These are phyloP conservation scores for Schizothecium vesticola DNA, from an alignment of 495 filamentous ascomycete species.

Conservation along the genomic window DNA sequence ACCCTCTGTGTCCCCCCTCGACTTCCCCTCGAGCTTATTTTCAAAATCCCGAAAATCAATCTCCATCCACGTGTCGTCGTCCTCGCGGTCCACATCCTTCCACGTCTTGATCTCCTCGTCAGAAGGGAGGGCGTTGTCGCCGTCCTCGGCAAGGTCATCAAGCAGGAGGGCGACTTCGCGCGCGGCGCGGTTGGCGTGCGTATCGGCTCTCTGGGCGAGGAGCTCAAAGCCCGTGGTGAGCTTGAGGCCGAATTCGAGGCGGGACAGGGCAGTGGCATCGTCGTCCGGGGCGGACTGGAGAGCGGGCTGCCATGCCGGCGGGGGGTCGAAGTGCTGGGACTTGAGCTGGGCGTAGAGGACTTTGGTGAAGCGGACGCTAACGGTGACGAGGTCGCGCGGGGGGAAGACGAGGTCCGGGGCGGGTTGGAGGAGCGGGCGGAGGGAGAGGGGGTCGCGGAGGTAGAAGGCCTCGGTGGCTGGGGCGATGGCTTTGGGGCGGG, in stretches of 20 bases:
- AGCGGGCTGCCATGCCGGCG: conserved; percentile 54
- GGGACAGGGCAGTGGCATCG: conserved; percentile 32
- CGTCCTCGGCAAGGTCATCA: conserved; percentile 59
- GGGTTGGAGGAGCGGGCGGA: conserved; percentile 60
- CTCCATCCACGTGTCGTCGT: conserved; percentile 89
- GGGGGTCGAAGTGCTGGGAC: conserved; percentile 75
- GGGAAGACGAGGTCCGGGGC: conserved; percentile 48
- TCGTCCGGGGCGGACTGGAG: conserved; percentile 23
- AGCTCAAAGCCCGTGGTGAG: conserved; percentile 88
- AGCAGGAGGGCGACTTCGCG: conserved; percentile 70
- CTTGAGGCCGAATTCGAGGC: conserved; percentile 82
- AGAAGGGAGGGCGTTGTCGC: conserved; percentile 57
- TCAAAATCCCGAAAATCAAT: conserved; percentile 89
- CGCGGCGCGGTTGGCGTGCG: conserved; percentile 57
- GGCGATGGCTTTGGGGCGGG: conserved; percentile 65
- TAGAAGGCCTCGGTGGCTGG: conserved; percentile 90
- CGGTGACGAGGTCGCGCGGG: conserved; percentile 70
- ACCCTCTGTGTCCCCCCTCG: conserved; percentile 5
- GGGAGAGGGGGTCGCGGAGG: conserved; percentile 73
- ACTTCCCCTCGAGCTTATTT: conserved; percentile 52
- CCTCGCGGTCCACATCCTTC: conserved; percentile 54
- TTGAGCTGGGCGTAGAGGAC: conserved; percentile 87
- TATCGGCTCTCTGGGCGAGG: conserved; percentile 60
- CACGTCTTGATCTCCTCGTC: conserved; percentile 69
- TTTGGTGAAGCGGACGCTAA: conserved; percentile 76